These are phyloP conservation scores for Neonectria ditissima DNA, from an alignment of 2,329 filamentous ascomycete species.

Conservation along the genomic window DNA sequence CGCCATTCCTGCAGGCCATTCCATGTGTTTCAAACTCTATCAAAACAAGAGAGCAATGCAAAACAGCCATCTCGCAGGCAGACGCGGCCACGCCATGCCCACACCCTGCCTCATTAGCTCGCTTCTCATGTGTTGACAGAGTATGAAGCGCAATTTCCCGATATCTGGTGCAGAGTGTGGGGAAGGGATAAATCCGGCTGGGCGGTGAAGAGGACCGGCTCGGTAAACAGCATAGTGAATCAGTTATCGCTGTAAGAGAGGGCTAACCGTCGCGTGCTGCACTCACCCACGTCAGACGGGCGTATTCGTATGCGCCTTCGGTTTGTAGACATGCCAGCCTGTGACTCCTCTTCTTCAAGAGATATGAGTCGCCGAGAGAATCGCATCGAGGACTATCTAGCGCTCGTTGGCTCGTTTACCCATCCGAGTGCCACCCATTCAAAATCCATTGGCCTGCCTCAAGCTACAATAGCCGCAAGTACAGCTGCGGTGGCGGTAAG, in stretches of 20 bases:
- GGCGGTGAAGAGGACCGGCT: conserved; percentile 39
- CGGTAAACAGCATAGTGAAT: conserved; percentile 33
- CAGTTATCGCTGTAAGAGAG: conserved; percentile 16
- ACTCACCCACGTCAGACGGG: background rate
- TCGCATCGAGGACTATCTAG: background rate
- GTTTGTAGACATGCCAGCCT: conserved; percentile 2
- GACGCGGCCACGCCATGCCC: background rate
- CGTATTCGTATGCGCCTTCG: too few relatives aligned
- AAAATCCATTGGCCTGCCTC: background rate
- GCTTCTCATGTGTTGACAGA: conserved; percentile 24
- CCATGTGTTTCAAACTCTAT: conserved; percentile 9
- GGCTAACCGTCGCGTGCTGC: background rate
- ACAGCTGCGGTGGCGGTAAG: conserved; percentile 7
- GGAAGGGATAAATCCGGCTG: conserved; percentile 36
- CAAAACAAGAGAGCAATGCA: background rate
- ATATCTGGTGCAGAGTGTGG: conserved; percentile 24
- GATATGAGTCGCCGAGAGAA: background rate
- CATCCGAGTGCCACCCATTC: background rate
- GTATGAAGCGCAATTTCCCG: conserved; percentile 33
- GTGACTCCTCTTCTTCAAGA: background rate
- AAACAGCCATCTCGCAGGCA: background rate
- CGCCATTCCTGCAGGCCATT: conserved; percentile 2
- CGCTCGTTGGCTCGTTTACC: background rate
- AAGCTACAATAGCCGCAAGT: background rate
- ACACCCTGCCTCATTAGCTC: conserved; percentile 26